Base-by-base conservation (phyloP, 768 basidiomycete genomes). In the Serendipita vermifera region DNA sequence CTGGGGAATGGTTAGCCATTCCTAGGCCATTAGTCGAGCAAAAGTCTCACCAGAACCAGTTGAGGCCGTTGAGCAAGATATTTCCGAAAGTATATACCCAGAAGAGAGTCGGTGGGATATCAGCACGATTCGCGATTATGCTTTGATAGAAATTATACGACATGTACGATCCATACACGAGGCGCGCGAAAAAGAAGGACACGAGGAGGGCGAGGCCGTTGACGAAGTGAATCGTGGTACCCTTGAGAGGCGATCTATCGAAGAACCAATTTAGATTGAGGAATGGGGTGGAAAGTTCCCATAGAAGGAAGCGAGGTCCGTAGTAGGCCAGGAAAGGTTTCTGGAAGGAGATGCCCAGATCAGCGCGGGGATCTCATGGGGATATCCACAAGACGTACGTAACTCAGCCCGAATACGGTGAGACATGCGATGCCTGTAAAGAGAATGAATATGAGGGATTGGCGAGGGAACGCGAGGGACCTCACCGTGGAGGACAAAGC, bases 261-360 rank as follows among this genome's bases (percentile, higher is more conserved):
- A 90, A 65, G 67, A 82, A 83, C 88, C 88, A 91, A 60, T 92
- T 87, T 55, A 87, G 79, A 62, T 94, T 86, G 59, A 94, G 72
- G 69, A 93, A 90, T 57, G 90, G 78, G 0, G 90, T 93, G 70
- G 67, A 83, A 74, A 79, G 71, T 69, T 91, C 90, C 89, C 88
- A 90, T 9, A 90, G 71, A 29, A 93, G 70, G 69, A 85, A 92
- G 14, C 86, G 75, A 2, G 80, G 72, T 13, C 76, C 85, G 62
- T 82, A 90, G 66, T 89, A 93, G 5, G 83, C 79, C 36, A 86
- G 71, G 68, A 90, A 91, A 3, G 90, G 76, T 29, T 71, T 63
- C 75, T 77, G 55, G n/a, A 53, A 13, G 5, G 35, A 24, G 46
- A n/a, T 51, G 46, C 26, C 5, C 5, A 27, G 33, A 11, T 27